Evolutionary conservation across 805 yeast species (phyloP).

Genomic region (Maudiozyma serrabonitensis): DNA sequence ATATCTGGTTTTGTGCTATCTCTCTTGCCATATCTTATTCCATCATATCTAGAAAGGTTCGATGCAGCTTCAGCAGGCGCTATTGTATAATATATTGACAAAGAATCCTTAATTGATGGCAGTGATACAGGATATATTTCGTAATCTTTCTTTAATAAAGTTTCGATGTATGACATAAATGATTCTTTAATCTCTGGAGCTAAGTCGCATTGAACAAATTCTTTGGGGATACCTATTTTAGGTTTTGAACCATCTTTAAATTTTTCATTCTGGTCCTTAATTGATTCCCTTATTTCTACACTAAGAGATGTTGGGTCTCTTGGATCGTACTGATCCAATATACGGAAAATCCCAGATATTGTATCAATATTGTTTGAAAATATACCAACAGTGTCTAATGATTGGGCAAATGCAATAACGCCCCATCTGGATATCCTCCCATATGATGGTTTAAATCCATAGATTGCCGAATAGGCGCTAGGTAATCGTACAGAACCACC

Average conservation of each 20-base stretch:
- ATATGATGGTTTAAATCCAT: slow-evolving; percentile 90
- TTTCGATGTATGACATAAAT: slow-evolving; percentile 39
- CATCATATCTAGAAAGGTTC: slow-evolving; percentile 83
- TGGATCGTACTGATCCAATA: slow-evolving; percentile 51
- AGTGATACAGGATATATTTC: slow-evolving; percentile 55
- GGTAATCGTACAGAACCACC: slow-evolving; percentile 96
- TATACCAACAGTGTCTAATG: slow-evolving; percentile 89
- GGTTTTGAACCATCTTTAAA: slow-evolving; percentile 19
- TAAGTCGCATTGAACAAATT: slow-evolving; percentile 50
- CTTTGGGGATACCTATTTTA: slow-evolving; percentile 65
- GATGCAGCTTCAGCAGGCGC: slow-evolving; percentile 94
- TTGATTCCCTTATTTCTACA: slow-evolving; percentile 26
- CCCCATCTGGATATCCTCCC: slow-evolving; percentile 92
- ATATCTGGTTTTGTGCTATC: slow-evolving; percentile 20
- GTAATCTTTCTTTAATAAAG: slow-evolving; percentile 38
- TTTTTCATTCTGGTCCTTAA: background rate
- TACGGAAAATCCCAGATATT: slow-evolving; percentile 40
- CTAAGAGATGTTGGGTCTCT: slow-evolving; percentile 72
- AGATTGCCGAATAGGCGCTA: slow-evolving; percentile 72
- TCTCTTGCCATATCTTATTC: slow-evolving; percentile 70
- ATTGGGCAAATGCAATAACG: slow-evolving; percentile 84
- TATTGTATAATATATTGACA: slow-evolving; percentile 78
- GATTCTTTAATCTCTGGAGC: slow-evolving; percentile 36
- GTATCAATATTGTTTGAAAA: slow-evolving; percentile 41
- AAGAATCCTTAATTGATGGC: slow-evolving; percentile 53